phyloP scores from a whole-genome alignment of 148 eudicot species.

The Arbutus unedo region DNA sequence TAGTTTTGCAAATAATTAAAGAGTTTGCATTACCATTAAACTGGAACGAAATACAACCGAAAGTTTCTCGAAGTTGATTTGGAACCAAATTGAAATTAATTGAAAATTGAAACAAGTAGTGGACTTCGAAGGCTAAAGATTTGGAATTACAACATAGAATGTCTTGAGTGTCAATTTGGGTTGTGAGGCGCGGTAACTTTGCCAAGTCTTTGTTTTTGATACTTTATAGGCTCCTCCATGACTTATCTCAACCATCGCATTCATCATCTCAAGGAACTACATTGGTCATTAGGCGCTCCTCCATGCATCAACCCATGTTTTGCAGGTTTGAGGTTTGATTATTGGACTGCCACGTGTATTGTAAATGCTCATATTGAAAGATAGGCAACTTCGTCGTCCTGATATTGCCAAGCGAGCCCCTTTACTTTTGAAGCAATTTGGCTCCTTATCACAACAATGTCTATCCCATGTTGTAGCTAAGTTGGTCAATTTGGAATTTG shows the following conservation, averaged over 20 bases:
- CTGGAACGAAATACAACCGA: background rate
- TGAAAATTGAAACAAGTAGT: background rate
- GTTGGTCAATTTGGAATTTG: background rate
- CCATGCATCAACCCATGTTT: background rate
- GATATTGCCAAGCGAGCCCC: background rate
- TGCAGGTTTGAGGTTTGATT: background rate
- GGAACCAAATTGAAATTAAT: background rate
- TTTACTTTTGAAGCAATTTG: background rate
- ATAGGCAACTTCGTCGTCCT: background rate
- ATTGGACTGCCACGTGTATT: background rate
- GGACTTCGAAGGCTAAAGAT: background rate
- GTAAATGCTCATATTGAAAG: background rate
- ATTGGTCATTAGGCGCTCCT: background rate
- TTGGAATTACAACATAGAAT: background rate
- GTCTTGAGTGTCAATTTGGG: background rate
- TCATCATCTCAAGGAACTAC: background rate
- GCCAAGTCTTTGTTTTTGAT: background rate
- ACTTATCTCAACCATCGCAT: background rate
- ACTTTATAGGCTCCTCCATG: background rate
- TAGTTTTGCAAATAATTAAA: background rate
- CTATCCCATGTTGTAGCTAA: background rate
- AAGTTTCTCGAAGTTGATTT: background rate
- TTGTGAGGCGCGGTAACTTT: background rate
- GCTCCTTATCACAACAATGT: background rate
- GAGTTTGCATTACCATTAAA: background rate